Evolutionary conservation across 2,329 filamentous ascomycete genomes (phyloP).

Genomic region (Penicillium sp.): DNA sequence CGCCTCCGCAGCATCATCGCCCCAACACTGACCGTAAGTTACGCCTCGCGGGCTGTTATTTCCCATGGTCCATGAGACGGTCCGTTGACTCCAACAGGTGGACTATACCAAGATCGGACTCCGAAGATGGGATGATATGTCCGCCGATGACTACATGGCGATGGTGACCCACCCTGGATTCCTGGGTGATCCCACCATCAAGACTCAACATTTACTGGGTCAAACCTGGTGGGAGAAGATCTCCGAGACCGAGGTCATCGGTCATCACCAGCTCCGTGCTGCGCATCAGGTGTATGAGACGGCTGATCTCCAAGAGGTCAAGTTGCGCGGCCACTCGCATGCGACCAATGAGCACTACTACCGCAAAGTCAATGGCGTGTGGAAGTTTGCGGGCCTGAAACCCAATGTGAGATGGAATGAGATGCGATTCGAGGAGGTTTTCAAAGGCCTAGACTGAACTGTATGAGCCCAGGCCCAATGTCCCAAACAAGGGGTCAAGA

Average conservation of each 20-base stretch:
- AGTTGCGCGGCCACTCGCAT: conserved; percentile 61
- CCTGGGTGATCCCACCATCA: conserved; percentile 60
- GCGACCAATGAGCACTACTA: conserved; percentile 59
- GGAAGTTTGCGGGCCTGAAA: conserved; percentile 60
- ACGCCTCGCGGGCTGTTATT: background rate
- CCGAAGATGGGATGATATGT: conserved; percentile 61
- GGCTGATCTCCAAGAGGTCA: conserved; percentile 47
- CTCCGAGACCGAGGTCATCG: conserved; percentile 58
- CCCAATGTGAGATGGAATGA: conserved; percentile 59
- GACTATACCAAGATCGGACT: conserved; percentile 68
- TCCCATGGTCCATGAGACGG: background rate
- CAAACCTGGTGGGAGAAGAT: conserved; percentile 58
- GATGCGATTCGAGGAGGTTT: conserved; percentile 58
- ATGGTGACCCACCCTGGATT: conserved; percentile 59
- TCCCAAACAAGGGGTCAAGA: background rate
- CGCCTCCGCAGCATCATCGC: conserved; percentile 44
- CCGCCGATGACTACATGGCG: conserved; percentile 58
- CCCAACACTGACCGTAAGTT: conserved; percentile 30
- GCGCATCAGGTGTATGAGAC: conserved; percentile 62
- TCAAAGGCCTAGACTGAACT: conserved; percentile 28
- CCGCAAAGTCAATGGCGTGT: conserved; percentile 56
- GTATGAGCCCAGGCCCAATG: background rate
- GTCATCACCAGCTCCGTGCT: conserved; percentile 61
- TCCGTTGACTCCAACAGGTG: conserved; percentile 45
- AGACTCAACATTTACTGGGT: conserved; percentile 65